Evolutionary conservation across 495 filamentous ascomycete genomes (phyloP), one percentile per base, ranked within the genome.

Genomic region (Neurospora sp.): DNA sequence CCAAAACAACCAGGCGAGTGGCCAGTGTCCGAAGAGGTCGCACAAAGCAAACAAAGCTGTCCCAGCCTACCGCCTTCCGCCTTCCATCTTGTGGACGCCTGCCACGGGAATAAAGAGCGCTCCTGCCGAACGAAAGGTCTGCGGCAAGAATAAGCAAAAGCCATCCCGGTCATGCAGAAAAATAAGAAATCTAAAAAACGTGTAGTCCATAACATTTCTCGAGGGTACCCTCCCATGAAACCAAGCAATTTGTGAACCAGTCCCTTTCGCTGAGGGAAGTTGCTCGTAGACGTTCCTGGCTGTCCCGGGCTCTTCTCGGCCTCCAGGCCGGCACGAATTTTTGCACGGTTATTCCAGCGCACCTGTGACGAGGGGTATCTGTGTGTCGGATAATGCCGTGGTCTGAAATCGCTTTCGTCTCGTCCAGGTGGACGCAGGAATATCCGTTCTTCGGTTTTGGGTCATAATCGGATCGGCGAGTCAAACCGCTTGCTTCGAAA

Each of bases 121-220:
- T 27, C 78, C 80, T 77, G 80, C 77, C 77, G 80, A 78, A 79
- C 77, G 81, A 42, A 70, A 44, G 44, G 16, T 72, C 18, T 74
- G 73, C 70, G 74, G 73, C 69, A 72, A 75, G 71, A 78, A 78
- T 74, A 80, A 80, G 76, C 78, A 82, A 80, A 81, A 81, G 77
- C 76, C 80, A 79, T 79, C 76, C 78, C 79, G 72, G 82, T 83
- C 82, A 85, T 85, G 84, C 82, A 86, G 81, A 83, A 81, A 78
- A 66, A 66, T 66, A 66, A 80, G 80, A 83, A 82, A 80, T 82
- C 82, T 83, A 85, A 83, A 80, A 82, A 73, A 70, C 75, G 76
- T 73, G 74, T 71, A 35, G 72, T 54, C 76, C 71, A 16, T 77
- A 54, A 71, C 75, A 31, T 75, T 78, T 76, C 72, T 76, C 72